Percentiles rank a stretch among this genome's conserved stretches.
These are phyloP conservation scores for Backusella tarrabulga DNA, from an alignment of 192 early-diverging fungal genomes.

Conservation along the genomic window DNA sequence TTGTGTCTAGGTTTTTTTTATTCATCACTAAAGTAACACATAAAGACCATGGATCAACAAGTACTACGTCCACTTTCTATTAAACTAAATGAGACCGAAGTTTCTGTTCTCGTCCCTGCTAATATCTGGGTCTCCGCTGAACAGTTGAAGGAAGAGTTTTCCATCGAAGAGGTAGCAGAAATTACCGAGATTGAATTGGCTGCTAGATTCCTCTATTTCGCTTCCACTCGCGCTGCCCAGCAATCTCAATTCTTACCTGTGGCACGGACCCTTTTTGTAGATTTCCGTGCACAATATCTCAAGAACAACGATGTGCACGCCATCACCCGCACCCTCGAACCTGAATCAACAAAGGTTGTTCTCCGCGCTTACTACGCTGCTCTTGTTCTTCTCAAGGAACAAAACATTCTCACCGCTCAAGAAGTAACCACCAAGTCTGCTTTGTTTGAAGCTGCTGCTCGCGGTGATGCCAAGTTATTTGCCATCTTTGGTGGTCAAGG, in stretches of 20 bases:
- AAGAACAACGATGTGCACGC: constrained; percentile 84
- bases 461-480: constrained; percentile 63
- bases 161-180: constrained; percentile 49
- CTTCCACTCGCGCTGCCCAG: constrained; percentile 36
- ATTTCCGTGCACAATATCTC: constrained; percentile 73
- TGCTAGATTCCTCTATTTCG: constrained; percentile 70
- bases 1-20: constrained; percentile 6
- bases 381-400: constrained; percentile 58
- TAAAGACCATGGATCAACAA: constrained; percentile 37
- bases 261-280: constrained; percentile 66
- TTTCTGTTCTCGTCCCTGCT: constrained; percentile 79
- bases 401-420: constrained; percentile 32
- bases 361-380: constrained; percentile 81
- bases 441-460: constrained; percentile 63
- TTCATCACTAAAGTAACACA: not conserved
- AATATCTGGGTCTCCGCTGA: constrained; percentile 90
- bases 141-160: constrained; percentile 76
- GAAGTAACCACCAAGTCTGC: constrained; percentile 56
- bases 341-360: constrained; percentile 57
- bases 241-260: constrained; percentile 69
- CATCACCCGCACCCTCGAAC: constrained; percentile 54
- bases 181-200: constrained; percentile 70
- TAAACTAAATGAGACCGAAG: constrained; percentile 76
- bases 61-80: constrained; percentile 72
- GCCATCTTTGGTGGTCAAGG: constrained; percentile 97